Base-by-base conservation (phyloP, 106 monocot genomes). In the Xerophyta viscosa region DNA sequence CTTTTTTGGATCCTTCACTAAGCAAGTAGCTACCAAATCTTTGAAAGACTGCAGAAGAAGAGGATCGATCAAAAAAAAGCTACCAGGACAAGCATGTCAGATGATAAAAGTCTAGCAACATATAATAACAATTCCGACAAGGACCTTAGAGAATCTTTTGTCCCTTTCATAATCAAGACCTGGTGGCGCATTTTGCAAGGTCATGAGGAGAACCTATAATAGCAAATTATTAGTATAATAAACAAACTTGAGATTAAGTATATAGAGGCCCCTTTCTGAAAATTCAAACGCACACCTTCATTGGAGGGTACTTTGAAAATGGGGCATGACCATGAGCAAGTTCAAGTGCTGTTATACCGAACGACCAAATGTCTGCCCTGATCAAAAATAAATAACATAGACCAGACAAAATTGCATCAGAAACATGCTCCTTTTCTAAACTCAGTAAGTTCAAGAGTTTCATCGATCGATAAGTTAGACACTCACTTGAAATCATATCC, bases 311-410 rank as follows among this genome's bases (percentile, higher is more conserved):
- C 56, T 92, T 86, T 0, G 92, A 86, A 62, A 92, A 86, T 51
- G 92, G 92, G 41, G 92, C 92, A 74, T 92, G 92, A 27, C 92
- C 92, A 60, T 92, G 92, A n/a, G 93, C 83, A 46, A 93, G 83
- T 62, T 93, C 93, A 45, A 93, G 62, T 21, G 93, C 93, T 31
- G 93, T 87, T 63, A 92, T 92, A 10, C 92, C 92, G 63, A 92
- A 92, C 8, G 83, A 83, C 92, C 87, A 92, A 62, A 93, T 83
- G 59, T 93, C 93, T 72, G 93, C 93, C 77, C 83, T 89, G 83
- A 57, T 73, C 24, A 51, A 29, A 27, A 33, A 33, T 11, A 31
- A 47, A 62, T 27, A 21, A 56, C 47, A 20, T 24, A 17, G 66
- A 61, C 24, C 48, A 0, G 21, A 54, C 14, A 46, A 29, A 33